A percentile compares a stretch with the other conserved stretches of the same genome.
Evolutionary conservation across 768 basidiomycete genomes (phyloP).

Genomic region (Lactifluus rugatus): DNA sequence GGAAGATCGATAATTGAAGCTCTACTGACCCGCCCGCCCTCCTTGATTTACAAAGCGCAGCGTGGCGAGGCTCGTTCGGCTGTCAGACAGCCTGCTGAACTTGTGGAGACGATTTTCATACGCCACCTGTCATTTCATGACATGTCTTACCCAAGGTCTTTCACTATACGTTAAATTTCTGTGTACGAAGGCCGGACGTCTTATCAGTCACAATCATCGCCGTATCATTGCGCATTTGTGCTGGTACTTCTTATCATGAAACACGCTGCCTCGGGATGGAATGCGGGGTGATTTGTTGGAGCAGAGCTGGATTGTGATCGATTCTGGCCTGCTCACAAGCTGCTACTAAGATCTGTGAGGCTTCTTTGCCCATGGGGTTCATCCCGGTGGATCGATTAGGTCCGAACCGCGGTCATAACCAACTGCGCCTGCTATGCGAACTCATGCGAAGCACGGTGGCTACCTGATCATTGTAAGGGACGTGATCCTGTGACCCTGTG

Average conservation of each 20-base stretch:
- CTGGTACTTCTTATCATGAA: background rate
- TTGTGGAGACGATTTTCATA: background rate
- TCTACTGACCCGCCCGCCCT: constrained; percentile 39
- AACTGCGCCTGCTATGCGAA: no score
- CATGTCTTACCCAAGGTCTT: background rate
- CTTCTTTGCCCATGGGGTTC: background rate
- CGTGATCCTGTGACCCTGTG: no score
- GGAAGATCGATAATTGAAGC: constrained; percentile 42
- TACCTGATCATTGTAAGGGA: no score
- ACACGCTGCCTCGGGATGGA: background rate
- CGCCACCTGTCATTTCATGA: background rate
- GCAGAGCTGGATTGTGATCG: background rate
- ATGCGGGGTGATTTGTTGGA: background rate
- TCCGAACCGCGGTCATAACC: background rate
- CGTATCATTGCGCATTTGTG: background rate
- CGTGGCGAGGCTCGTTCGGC: constrained; percentile 57
- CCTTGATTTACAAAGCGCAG: constrained; percentile 18
- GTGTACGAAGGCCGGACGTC: background rate
- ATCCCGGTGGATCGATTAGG: background rate
- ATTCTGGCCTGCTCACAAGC: background rate
- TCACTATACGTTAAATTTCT: background rate
- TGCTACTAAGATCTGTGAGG: background rate
- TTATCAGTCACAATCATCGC: background rate
- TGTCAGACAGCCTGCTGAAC: constrained; percentile 37
- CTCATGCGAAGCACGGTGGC: no score